Percentiles rank a stretch among this genome's conserved stretches.
Conservation (phyloP, 352 stramenopile species). For the Phytophthora nicotianae region DNA sequence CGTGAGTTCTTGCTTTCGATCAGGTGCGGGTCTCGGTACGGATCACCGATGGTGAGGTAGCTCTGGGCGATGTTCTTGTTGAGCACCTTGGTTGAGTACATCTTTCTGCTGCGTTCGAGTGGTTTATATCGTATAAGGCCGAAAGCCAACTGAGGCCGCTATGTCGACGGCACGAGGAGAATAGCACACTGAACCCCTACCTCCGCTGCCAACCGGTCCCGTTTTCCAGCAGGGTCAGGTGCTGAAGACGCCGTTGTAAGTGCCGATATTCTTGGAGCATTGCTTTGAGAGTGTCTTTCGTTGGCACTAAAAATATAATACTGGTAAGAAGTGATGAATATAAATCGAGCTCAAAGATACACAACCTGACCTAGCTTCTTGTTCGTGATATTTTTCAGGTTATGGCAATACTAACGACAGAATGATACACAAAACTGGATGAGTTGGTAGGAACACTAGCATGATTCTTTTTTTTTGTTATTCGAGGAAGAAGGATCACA, state of each 20-base stretch:
- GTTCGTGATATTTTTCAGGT: no score
- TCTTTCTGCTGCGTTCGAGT: constrained; percentile 25
- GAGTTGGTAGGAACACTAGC: no score
- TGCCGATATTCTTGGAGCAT: constrained; percentile 21
- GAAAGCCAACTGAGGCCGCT: constrained; percentile 15
- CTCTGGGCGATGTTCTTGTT: constrained; percentile 85
- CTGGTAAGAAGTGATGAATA: no score
- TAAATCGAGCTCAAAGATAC: no score
- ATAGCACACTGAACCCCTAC: neutral
- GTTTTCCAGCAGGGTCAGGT: constrained; percentile 16
- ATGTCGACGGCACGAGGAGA: constrained; percentile 10
- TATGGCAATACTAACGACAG: no score
- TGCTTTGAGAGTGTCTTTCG: no score
- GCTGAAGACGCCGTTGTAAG: constrained; percentile 16
- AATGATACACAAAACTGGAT: no score
- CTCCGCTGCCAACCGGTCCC: neutral
- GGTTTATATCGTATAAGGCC: constrained; percentile 2
- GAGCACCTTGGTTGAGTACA: constrained; percentile 82
- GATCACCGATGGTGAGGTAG: constrained; percentile 82
- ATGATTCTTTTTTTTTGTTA: no score
- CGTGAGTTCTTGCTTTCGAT: constrained; percentile 74
- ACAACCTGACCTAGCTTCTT: no score
- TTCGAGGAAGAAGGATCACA: no score
- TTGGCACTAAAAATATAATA: constrained; percentile 19
- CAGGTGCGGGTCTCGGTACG: constrained; percentile 72